phyloP scores from a whole-genome alignment of 2,329 filamentous ascomycete species.

The Sporothrix luriei region DNA sequence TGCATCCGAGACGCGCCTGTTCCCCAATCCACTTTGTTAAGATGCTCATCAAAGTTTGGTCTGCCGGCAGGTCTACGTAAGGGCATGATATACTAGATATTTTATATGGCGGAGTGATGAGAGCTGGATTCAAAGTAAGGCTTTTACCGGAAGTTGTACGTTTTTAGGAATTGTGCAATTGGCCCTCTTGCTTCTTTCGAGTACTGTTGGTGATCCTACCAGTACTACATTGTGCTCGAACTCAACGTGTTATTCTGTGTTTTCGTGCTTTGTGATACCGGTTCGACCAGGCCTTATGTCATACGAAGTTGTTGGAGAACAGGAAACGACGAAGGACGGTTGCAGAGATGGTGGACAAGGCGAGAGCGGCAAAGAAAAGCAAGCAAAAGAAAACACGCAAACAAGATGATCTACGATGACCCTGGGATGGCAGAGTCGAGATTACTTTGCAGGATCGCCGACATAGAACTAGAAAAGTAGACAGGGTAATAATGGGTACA shows the following conservation, averaged over 20 bases:
- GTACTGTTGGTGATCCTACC: too few relatives aligned
- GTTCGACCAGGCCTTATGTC: too few relatives aligned
- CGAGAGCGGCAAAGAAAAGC: background rate
- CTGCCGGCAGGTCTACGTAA: background rate
- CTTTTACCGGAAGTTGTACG: too few relatives aligned
- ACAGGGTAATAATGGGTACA: background rate
- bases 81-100: background rate
- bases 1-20: conserved; percentile 1
- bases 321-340: background rate
- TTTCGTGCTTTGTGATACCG: too few relatives aligned
- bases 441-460: background rate
- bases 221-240: too few relatives aligned
- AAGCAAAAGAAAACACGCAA: background rate
- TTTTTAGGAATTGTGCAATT: too few relatives aligned
- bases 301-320: too few relatives aligned
- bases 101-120: too few relatives aligned
- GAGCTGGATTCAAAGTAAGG: too few relatives aligned
- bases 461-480: background rate
- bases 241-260: too few relatives aligned
- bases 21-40: background rate
- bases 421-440: background rate
- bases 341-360: background rate
- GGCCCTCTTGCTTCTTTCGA: too few relatives aligned
- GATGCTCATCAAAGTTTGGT: background rate
- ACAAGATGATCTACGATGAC: conserved; percentile 18